phyloP scores from a whole-genome alignment of 2,329 filamentous ascomycete species.

The Cylindrodendrum hubeiense region DNA sequence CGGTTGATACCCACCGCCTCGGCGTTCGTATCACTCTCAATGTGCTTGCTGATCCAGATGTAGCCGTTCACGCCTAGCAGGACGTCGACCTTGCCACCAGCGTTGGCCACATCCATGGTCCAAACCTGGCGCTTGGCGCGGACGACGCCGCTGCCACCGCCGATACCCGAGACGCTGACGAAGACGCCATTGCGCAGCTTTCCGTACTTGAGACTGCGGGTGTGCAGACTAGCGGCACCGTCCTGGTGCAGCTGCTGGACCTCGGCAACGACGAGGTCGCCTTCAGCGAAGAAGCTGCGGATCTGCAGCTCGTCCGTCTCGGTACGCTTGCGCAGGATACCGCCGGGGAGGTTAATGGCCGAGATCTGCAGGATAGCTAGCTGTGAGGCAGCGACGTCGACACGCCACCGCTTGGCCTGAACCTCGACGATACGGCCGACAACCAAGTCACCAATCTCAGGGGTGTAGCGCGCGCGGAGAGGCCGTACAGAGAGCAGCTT shows the following conservation, averaged over 20 bases:
- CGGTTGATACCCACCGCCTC: conserved; percentile 77
- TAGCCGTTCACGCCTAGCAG: conserved; percentile 96
- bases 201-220: conserved; percentile 90
- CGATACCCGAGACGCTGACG: conserved; percentile 82
- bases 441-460: conserved; percentile 96
- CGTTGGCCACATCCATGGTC: conserved; percentile 73
- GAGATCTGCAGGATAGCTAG: conserved; percentile 88
- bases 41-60: conserved; percentile 92
- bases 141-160: conserved; percentile 89
- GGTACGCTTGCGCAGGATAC: conserved; percentile 90
- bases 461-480: conserved; percentile 91
- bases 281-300: conserved; percentile 95
- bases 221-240: conserved; percentile 89
- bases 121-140: conserved; percentile 88
- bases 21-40: conserved; percentile 67
- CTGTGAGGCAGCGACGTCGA: conserved; percentile 90
- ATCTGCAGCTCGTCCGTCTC: conserved; percentile 98
- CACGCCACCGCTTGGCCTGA: conserved; percentile 93
- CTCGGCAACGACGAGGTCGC: conserved; percentile 93
- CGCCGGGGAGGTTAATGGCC: conserved; percentile 94
- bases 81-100: conserved; percentile 80
- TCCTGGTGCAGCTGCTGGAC: conserved; percentile 91
- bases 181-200: conserved; percentile 96
- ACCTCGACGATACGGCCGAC: conserved; percentile 95
- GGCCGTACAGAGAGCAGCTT: conserved; percentile 94